phyloP scores from a whole-genome alignment of 2,329 filamentous ascomycete genomes.

The Cyphellophora attinorum region DNA sequence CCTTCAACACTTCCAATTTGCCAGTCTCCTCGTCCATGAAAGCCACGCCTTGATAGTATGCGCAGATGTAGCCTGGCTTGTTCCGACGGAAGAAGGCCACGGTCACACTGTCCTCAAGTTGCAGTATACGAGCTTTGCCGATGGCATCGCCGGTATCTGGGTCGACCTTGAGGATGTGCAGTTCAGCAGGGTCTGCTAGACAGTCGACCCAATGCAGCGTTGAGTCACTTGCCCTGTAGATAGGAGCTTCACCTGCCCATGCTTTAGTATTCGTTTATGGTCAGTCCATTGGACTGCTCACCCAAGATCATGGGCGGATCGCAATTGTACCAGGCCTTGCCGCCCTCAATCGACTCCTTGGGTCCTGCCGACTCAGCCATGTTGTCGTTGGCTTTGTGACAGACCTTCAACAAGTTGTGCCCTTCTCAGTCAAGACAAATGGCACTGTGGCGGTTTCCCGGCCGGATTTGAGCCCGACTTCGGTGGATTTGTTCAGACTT shows the following conservation, averaged over 20 bases:
- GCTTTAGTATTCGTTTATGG: too few relatives aligned
- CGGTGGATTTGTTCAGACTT: too few relatives aligned
- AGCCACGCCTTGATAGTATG: slow-evolving; percentile 29
- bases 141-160: slow-evolving; percentile 21
- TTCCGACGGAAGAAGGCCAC: slow-evolving; percentile 25
- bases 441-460: too few relatives aligned
- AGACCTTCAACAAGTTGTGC: too few relatives aligned
- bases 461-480: too few relatives aligned
- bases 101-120: slow-evolving; percentile 26
- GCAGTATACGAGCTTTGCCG: slow-evolving; percentile 20
- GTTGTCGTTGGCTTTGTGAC: too few relatives aligned
- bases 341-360: neutral
- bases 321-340: slow-evolving; percentile 1
- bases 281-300: too few relatives aligned
- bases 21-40: slow-evolving; percentile 28
- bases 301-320: slow-evolving; percentile 17
- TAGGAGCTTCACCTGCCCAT: slow-evolving; percentile 22
- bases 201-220: slow-evolving; percentile 26
- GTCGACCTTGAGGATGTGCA: slow-evolving; percentile 26
- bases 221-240: slow-evolving; percentile 23
- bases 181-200: slow-evolving; percentile 21
- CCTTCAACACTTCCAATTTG: slow-evolving; percentile 25
- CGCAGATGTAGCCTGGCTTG: slow-evolving; percentile 27
- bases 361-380: neutral
- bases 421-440: too few relatives aligned